These are phyloP conservation scores for Calocera viscosa DNA, from an alignment of 768 basidiomycete species.

Conservation along the genomic window DNA sequence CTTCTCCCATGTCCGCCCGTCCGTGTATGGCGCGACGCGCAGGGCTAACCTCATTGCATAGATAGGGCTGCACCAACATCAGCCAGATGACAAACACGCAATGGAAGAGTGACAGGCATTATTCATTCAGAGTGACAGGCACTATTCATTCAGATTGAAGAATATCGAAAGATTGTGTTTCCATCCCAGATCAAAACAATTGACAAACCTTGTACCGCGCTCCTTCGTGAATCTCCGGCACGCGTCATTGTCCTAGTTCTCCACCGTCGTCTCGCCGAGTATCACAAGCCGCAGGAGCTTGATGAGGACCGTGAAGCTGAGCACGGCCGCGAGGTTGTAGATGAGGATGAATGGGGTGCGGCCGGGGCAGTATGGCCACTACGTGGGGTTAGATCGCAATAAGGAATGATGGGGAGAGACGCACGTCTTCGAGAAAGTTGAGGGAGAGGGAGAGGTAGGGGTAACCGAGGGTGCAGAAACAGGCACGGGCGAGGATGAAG, in stretches of 20 bases:
- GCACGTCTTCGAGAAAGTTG: constrained; percentile 39
- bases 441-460: constrained; percentile 44
- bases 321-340: constrained; percentile 62
- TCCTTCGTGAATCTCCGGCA: constrained; percentile 57
- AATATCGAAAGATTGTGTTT: constrained; percentile 67
- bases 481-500: constrained; percentile 58
- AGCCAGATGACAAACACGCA: background rate
- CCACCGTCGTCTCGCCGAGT: constrained; percentile 76
- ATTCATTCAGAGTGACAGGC: too few species aligned
- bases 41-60: constrained; percentile 75
- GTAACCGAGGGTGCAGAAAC: constrained; percentile 53
- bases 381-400: constrained; percentile 14
- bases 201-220: constrained; percentile 67
- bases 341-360: constrained; percentile 54
- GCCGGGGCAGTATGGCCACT: constrained; percentile 56
- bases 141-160: constrained; percentile 89
- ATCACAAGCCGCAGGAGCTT: constrained; percentile 59
- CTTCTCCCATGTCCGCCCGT: constrained; percentile 73
- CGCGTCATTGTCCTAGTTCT: constrained; percentile 72
- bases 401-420: background rate
- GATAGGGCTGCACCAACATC: constrained; percentile 39
- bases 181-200: constrained; percentile 77
- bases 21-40: constrained; percentile 65
- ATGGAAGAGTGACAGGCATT: background rate
- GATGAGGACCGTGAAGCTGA: constrained; percentile 59